Evolutionary conservation across 306 rosid species (phyloP).

Genomic region (Vicia faba): DNA sequence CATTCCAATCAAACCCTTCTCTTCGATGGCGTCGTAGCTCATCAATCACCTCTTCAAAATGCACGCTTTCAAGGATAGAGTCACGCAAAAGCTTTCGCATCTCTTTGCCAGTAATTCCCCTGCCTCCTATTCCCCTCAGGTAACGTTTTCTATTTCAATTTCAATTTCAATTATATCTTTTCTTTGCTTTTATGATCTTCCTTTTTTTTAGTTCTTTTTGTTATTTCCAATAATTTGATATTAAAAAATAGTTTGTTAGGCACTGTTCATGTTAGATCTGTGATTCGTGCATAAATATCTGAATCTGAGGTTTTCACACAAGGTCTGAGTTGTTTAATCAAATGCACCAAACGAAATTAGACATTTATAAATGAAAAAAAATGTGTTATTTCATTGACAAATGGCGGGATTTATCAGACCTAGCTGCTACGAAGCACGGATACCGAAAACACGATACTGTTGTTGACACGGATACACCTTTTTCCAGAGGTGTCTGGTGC

Average conservation of each 20-base stretch:
- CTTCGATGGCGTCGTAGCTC: constrained; percentile 33
- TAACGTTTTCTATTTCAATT: constrained; percentile 10
- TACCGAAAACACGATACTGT: too few species aligned
- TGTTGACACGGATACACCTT: too few species aligned
- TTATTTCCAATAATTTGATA: neutral
- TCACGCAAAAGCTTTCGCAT: constrained; percentile 63
- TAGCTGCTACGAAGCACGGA: too few species aligned
- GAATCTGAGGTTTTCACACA: constrained; percentile 23
- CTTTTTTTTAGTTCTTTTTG: neutral
- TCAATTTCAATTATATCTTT: neutral
- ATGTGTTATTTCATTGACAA: constrained; percentile 1
- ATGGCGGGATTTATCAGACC: too few species aligned
- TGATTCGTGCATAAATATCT: constrained; percentile 29
- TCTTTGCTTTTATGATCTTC: constrained; percentile 14
- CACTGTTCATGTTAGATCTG: constrained; percentile 53
- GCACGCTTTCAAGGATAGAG: constrained; percentile 70
- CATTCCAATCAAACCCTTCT: neutral
- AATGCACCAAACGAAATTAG: constrained; percentile 7
- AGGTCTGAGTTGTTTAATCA: constrained; percentile 24
- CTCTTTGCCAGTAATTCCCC: constrained; percentile 62
- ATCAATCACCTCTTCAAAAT: constrained; percentile 35
- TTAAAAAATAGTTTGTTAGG: constrained; percentile 37
- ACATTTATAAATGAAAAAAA: neutral
- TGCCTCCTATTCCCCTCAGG: constrained; percentile 45
- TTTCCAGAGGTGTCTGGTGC: too few species aligned